Conservation (phyloP, 768 basidiomycete genomes). For the Guyanaporus albipodus region DNA sequence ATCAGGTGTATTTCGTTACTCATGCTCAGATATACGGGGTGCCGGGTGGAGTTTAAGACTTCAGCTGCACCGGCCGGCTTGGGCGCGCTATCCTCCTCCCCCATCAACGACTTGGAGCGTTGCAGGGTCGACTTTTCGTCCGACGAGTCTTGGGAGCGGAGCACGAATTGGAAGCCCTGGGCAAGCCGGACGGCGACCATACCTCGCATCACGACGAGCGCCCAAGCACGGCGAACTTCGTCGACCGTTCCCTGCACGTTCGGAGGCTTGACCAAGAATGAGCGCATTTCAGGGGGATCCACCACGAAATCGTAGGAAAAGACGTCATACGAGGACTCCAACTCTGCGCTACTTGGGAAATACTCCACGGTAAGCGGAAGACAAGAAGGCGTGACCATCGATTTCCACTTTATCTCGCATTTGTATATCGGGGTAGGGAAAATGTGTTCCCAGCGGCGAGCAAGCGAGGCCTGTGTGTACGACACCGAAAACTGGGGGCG, state of each 20-base stretch:
- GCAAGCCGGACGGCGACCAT: slow-evolving; percentile 91
- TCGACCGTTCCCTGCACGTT: slow-evolving; percentile 45
- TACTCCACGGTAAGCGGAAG: slow-evolving; percentile 89
- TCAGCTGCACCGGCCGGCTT: slow-evolving; percentile 64
- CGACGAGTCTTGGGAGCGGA: slow-evolving; percentile 40
- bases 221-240: slow-evolving; percentile 65
- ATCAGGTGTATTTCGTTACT: slow-evolving; percentile 94
- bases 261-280: slow-evolving; percentile 78
- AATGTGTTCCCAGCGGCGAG: slow-evolving; percentile 86
- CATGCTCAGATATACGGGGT: slow-evolving; percentile 89
- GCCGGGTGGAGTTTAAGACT: slow-evolving; percentile 52
- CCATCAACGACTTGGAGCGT: slow-evolving; percentile 54
- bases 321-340: slow-evolving; percentile 74
- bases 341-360: slow-evolving; percentile 71
- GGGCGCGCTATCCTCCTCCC: slow-evolving; percentile 50
- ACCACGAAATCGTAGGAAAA: slow-evolving; percentile 88
- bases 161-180: slow-evolving; percentile 93
- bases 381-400: slow-evolving; percentile 79
- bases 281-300: slow-evolving; percentile 77
- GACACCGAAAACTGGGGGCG: slow-evolving; percentile 55
- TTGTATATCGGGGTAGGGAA: slow-evolving; percentile 70
- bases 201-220: slow-evolving; percentile 79
- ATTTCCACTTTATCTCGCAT: slow-evolving; percentile 90
- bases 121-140: slow-evolving; percentile 38
- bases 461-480: slow-evolving; percentile 67